Base-by-base conservation (phyloP, 805 yeast species). In the Suhomyces tanzawaensis region DNA sequence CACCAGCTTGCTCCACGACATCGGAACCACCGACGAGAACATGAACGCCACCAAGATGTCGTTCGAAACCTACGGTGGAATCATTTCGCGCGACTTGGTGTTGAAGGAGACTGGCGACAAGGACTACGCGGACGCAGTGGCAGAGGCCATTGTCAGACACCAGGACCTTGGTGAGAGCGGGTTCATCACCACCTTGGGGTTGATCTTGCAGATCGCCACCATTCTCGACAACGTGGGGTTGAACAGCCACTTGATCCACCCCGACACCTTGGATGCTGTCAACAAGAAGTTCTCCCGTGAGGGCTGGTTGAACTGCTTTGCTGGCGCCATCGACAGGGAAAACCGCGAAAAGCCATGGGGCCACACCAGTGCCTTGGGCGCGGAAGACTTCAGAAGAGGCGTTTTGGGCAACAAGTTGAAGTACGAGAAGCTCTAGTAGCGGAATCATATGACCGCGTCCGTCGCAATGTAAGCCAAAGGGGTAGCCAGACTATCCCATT, bases 81-180 rank as follows among this genome's bases (percentile, higher is more conserved):
- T 59, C 12, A 31, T 61, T 19, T 46, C 63, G 4, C 30, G 57
- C 7, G 64, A 58, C 19, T 44, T 57, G 36, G 34, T 61, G 2
- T 44, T 52, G 34, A 30, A 52, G 31, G 45, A 48, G n/a, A 45
- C 62, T 8, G 32, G 41, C 12, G 49, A 49, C 12, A 40, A 60
- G 37, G 59, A 57, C 28, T 59, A 46, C 35, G 65, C 67, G 3
- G 67, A 61, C 34, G 67, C 65, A 3, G 66, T 59, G 1, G 39
- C 57, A 25, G 67, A 61, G 45, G 66, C 67, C 7, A 55, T 61
- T 18, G 57, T 61, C 15, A 46, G 67, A 34, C 67, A 61, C 43
- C 67, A 61, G 39, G 64, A 61, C 48, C 47, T 61, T 23, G 67
- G 66, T 18, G 55, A 52, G 7, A 28, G 54, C 2, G 67, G 67